Evolutionary conservation across 2,329 filamentous ascomycete species (phyloP).

Genomic region (Stemphylium vesicarium): DNA sequence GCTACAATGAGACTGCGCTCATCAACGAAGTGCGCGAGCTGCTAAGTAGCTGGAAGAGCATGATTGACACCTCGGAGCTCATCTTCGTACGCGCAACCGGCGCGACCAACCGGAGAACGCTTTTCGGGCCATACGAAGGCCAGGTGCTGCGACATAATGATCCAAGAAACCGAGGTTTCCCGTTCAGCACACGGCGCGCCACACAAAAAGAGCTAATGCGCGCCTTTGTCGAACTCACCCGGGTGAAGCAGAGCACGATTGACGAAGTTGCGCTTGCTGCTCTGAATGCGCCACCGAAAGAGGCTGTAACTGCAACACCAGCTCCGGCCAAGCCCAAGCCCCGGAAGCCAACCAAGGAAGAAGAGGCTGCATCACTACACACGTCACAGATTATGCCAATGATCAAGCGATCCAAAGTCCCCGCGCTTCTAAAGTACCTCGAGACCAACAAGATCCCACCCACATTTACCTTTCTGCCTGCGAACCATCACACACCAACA

Average conservation of each 20-base stretch:
- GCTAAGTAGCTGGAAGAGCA: slow-evolving; percentile 80
- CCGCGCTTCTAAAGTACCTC: slow-evolving; percentile 84
- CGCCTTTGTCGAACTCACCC: slow-evolving; percentile 89
- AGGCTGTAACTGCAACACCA: slow-evolving; percentile 48
- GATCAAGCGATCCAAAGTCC: slow-evolving; percentile 87
- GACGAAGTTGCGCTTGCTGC: slow-evolving; percentile 67
- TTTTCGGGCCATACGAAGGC: slow-evolving; percentile 90
- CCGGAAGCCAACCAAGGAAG: slow-evolving; percentile 75
- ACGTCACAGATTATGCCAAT: slow-evolving; percentile 88
- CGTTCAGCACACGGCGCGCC: slow-evolving; percentile 88
- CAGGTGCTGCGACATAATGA: slow-evolving; percentile 84
- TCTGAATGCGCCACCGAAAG: slow-evolving; percentile 54
- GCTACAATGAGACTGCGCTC: slow-evolving; percentile 92
- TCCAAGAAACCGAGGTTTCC: slow-evolving; percentile 80
- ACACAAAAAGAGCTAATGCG: slow-evolving; percentile 96
- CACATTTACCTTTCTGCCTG: slow-evolving; percentile 77
- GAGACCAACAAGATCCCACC: slow-evolving; percentile 73
- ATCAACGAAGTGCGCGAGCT: slow-evolving; percentile 85
- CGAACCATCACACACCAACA: slow-evolving; percentile 78
- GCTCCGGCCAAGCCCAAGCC: slow-evolving; percentile 55
- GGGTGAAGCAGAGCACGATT: slow-evolving; percentile 83
- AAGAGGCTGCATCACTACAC: slow-evolving; percentile 81
- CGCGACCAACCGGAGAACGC: slow-evolving; percentile 79
- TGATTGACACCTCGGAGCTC: slow-evolving; percentile 84
- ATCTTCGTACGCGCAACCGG: slow-evolving; percentile 91